Evolutionary conservation across 257 asterid species (phyloP).

Genomic region (Leonotis leonurus): DNA sequence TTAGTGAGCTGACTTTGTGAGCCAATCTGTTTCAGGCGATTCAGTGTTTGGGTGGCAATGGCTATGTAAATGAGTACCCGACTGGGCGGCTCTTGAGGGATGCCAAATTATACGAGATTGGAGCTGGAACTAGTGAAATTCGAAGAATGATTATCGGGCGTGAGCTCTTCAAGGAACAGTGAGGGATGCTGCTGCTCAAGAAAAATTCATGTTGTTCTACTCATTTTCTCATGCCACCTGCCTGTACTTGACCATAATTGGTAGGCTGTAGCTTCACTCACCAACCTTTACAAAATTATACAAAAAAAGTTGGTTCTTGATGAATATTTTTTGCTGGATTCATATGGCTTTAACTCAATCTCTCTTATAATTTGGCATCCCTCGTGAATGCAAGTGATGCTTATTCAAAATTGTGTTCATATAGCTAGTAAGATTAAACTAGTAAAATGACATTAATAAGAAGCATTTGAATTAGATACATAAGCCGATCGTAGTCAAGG

Average conservation of each 20-base stretch:
- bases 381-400: too few relatives aligned
- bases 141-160: conserved; percentile 87
- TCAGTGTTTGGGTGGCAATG: conserved; percentile 94
- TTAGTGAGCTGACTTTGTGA: not conserved
- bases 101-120: conserved; percentile 90
- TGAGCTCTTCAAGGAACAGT: conserved; percentile 63
- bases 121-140: conserved; percentile 97
- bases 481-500: not conserved
- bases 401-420: too few relatives aligned
- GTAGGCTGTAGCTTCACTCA: not conserved
- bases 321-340: not conserved
- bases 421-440: too few relatives aligned
- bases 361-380: too few relatives aligned
- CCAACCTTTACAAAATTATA: not conserved
- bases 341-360: too few relatives aligned
- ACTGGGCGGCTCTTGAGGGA: conserved; percentile 96
- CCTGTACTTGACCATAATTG: not conserved
- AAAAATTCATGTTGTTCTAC: not conserved
- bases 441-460: not conserved
- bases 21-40: conserved; percentile 61
- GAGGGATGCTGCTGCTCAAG: conserved; percentile 14
- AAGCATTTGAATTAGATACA: not conserved
- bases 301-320: not conserved
- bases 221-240: too few relatives aligned
- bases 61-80: conserved; percentile 86